These are phyloP conservation scores for Herpotrichia juniperi DNA, from an alignment of 2,329 filamentous ascomycete species.

Conservation along the genomic window DNA sequence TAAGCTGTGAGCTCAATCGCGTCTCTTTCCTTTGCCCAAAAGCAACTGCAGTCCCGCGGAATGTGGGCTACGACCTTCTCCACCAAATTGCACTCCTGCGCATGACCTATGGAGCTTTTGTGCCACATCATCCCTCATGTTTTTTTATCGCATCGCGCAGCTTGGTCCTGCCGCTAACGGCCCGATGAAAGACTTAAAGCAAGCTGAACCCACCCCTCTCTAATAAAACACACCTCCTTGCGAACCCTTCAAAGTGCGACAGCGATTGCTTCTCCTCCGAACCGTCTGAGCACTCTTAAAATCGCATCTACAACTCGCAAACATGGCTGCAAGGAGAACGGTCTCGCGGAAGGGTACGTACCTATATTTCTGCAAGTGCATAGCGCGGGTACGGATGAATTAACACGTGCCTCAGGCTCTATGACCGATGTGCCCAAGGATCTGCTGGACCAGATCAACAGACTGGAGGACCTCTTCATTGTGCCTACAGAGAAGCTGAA, in stretches of 20 bases:
- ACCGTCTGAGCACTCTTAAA: not conserved
- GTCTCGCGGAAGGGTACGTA: conserved; percentile 76
- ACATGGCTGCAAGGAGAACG: conserved; percentile 64
- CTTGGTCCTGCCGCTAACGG: conserved; percentile 4
- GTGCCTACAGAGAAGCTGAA: conserved; percentile 82
- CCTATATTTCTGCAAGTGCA: conserved; percentile 6
- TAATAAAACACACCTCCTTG: not conserved
- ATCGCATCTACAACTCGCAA: not conserved
- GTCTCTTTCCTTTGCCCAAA: conserved; percentile 9
- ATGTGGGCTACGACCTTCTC: not conserved
- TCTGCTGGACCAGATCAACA: conserved; percentile 79
- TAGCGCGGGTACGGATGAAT: conserved; percentile 11
- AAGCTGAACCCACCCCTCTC: conserved; percentile 1
- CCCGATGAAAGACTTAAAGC: conserved; percentile 1
- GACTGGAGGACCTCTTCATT: conserved; percentile 82
- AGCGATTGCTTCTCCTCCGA: not conserved
- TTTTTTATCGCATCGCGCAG: not conserved
- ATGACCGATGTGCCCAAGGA: conserved; percentile 90
- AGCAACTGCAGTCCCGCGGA: conserved; percentile 7
- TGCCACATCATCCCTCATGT: conserved; percentile 7
- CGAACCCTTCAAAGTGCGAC: not conserved
- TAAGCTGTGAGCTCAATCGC: conserved; percentile 9
- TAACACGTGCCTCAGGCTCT: conserved; percentile 66
- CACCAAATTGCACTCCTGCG: not conserved
- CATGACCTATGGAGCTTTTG: conserved; percentile 11